These are phyloP conservation scores for Trichoderma erinaceum DNA, from an alignment of 495 filamentous ascomycete species.

Conservation along the genomic window DNA sequence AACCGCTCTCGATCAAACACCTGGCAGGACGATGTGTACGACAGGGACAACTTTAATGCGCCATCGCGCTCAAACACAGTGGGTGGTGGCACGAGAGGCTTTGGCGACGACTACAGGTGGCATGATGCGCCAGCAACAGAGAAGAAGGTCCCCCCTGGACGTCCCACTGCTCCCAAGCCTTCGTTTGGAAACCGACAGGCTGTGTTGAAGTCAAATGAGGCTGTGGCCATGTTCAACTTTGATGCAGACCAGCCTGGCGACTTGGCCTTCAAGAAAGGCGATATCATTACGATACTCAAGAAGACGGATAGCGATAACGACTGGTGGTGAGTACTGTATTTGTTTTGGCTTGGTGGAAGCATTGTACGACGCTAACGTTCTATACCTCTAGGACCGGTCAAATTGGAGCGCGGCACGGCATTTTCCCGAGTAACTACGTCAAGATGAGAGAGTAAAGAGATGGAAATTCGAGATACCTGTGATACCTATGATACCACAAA, in stretches of 20 bases:
- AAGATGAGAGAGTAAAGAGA: constrained; percentile 38
- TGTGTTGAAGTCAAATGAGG: constrained; percentile 71
- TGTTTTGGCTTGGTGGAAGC: not conserved
- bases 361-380: constrained; percentile 17
- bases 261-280: constrained; percentile 93
- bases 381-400: constrained; percentile 45
- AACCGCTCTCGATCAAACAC: constrained; percentile 60
- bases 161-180: constrained; percentile 84
- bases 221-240: constrained; percentile 83
- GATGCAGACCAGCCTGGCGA: constrained; percentile 91
- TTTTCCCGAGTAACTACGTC: constrained; percentile 54
- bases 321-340: constrained; percentile 66
- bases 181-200: constrained; percentile 61
- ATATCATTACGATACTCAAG: constrained; percentile 94
- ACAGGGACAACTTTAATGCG: constrained; percentile 49
- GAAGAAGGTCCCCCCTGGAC: constrained; percentile 45
- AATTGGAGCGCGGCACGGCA: constrained; percentile 47
- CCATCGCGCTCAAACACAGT: constrained; percentile 43
- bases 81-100: constrained; percentile 18
- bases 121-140: constrained; percentile 49
- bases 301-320: constrained; percentile 86
- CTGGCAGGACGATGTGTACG: constrained; percentile 87
- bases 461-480: not conserved
- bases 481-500: constrained; percentile 9
- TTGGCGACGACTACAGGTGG: constrained; percentile 52